phyloP scores from a whole-genome alignment of 176 grass and related monocot species.

The Chloris gayana region DNA sequence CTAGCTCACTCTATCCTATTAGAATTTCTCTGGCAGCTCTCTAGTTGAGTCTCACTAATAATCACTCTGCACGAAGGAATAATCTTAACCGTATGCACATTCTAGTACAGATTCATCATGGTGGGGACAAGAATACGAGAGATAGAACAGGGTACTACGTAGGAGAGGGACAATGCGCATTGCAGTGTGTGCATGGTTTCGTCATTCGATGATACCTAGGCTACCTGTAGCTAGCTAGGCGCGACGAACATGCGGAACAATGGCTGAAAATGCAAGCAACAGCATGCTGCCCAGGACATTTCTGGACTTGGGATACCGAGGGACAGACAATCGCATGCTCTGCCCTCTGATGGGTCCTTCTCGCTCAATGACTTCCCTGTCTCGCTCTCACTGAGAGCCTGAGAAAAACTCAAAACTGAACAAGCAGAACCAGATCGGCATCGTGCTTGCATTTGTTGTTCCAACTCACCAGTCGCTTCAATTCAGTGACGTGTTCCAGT shows the following conservation, averaged over 20 bases:
- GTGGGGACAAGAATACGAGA: too few species aligned
- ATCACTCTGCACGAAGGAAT: too few species aligned
- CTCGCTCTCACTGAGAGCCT: neutral
- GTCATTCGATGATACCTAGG: neutral
- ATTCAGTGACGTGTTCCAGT: neutral
- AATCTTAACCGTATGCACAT: too few species aligned
- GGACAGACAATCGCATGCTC: neutral
- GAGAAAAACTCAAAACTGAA: neutral
- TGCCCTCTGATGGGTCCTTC: neutral
- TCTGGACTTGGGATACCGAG: neutral
- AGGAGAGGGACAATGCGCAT: neutral
- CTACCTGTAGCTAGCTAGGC: neutral
- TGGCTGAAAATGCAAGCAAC: neutral
- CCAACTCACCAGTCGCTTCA: neutral
- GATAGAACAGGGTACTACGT: neutral
- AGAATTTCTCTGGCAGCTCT: too few species aligned
- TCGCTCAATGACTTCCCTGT: neutral
- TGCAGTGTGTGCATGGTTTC: neutral
- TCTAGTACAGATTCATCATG: neutral
- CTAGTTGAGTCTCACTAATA: too few species aligned
- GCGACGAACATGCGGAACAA: neutral
- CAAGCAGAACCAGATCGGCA: neutral
- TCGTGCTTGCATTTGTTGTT: neutral
- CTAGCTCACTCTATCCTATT: too few species aligned
- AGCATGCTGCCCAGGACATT: neutral